Evolutionary conservation across 176 grass and related monocot species (phyloP).

Genomic region (Oryza nivara): DNA sequence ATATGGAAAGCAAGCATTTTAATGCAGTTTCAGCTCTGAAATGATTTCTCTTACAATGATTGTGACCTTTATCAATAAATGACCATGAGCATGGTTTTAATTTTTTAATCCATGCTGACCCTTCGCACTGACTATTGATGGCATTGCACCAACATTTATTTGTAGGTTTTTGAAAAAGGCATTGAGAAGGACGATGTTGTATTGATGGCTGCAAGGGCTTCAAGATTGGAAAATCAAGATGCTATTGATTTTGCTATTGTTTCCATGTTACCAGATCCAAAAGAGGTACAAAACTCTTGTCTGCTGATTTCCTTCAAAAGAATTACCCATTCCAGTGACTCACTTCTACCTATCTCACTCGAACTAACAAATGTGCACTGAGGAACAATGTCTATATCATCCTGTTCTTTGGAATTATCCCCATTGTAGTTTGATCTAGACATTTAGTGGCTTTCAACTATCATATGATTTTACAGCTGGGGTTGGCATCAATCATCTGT

Average conservation of each 20-base stretch:
- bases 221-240: constrained; percentile 77
- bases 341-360: constrained; percentile 22
- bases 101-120: not conserved
- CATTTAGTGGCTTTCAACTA: constrained; percentile 11
- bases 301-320: constrained; percentile 7
- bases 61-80: not conserved
- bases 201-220: constrained; percentile 80
- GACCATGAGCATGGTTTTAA: not conserved
- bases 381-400: constrained; percentile 19
- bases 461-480: constrained; percentile 4
- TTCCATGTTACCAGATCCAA: constrained; percentile 66
- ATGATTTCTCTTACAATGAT: too few species aligned
- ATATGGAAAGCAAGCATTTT: constrained; percentile 29
- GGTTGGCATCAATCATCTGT: not conserved
- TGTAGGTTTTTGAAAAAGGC: constrained; percentile 55
- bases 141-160: not conserved
- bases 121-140: not conserved
- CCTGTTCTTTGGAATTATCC: constrained; percentile 3
- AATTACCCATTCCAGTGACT: not conserved
- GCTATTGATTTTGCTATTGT: constrained; percentile 81
- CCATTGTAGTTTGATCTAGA: not conserved
- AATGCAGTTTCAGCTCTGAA: too few species aligned
- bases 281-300: constrained; percentile 53
- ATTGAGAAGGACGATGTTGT: constrained; percentile 56
- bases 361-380: constrained; percentile 1